Conservation (phyloP, 768 basidiomycete species). For the Daedaleopsis sinensis region DNA sequence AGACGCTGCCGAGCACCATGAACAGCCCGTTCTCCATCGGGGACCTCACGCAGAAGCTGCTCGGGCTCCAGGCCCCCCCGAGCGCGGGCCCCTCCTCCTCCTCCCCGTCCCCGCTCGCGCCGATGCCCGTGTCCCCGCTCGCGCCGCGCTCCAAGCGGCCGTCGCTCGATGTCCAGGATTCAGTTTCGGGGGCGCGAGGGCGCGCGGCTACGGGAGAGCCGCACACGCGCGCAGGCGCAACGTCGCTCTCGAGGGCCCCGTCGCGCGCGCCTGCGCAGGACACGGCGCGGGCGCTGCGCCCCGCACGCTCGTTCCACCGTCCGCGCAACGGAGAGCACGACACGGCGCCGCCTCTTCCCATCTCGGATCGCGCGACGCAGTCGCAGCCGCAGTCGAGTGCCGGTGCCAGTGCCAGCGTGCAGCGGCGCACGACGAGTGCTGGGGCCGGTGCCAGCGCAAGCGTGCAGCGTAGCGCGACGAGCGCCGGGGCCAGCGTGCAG, state of each 20-base stretch:
- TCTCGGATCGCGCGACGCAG: slow-evolving; percentile 2
- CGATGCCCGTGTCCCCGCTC: slow-evolving; percentile 16
- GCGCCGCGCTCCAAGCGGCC: slow-evolving; percentile 16
- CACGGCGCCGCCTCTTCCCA: slow-evolving; percentile 30
- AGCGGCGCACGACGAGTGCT: too few species aligned
- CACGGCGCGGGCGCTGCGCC: slow-evolving; percentile 39
- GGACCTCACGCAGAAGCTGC: slow-evolving; percentile 61
- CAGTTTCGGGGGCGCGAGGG: slow-evolving; percentile 3
- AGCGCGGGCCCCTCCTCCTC: slow-evolving; percentile 7
- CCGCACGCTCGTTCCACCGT: slow-evolving; percentile 66
- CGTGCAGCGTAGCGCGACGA: neutral
- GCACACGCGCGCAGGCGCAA: slow-evolving; percentile 8
- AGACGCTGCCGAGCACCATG: slow-evolving; percentile 45
- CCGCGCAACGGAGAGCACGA: slow-evolving; percentile 38
- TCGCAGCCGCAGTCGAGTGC: neutral
- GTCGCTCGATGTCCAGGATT: slow-evolving; percentile 14
- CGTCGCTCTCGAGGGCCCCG: slow-evolving; percentile 19
- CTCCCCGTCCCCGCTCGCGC: slow-evolving; percentile 10
- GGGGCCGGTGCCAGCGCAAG: too few species aligned
- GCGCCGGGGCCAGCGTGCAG: slow-evolving; percentile 1
- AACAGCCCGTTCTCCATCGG: slow-evolving; percentile 51
- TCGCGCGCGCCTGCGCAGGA: slow-evolving; percentile 22
- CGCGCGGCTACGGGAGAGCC: slow-evolving; percentile 4
- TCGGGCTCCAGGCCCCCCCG: slow-evolving; percentile 45
- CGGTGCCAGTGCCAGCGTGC: too few species aligned